Percentiles rank a stretch among this genome's conserved stretches.
These are phyloP conservation scores for Lachnellula cervina DNA, from an alignment of 2,329 filamentous ascomycete species.

Conservation along the genomic window DNA sequence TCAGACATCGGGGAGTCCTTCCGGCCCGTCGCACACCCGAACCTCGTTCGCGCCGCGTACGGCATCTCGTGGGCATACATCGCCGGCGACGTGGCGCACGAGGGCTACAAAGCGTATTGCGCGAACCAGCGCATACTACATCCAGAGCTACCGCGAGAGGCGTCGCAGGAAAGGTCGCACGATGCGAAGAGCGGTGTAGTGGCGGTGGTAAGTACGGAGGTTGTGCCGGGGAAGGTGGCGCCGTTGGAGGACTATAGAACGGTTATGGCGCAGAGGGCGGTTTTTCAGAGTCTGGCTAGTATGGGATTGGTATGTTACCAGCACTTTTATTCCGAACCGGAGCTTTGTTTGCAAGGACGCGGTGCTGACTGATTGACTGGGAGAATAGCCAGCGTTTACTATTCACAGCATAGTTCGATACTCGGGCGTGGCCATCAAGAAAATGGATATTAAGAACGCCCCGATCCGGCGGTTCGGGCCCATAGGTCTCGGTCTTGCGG, in stretches of 20 bases:
- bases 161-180: slow-evolving; percentile 28
- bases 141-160: slow-evolving; percentile 51
- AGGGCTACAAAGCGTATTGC: slow-evolving; percentile 92
- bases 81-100: slow-evolving; percentile 81
- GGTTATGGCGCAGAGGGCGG: slow-evolving; percentile 83
- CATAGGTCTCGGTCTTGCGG: slow-evolving; percentile 73
- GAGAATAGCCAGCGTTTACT: slow-evolving; percentile 19
- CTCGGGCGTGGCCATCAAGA: slow-evolving; percentile 77
- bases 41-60: slow-evolving; percentile 76
- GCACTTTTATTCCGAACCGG: slow-evolving; percentile 47
- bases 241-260: slow-evolving; percentile 85
- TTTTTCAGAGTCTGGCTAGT: slow-evolving; percentile 85
- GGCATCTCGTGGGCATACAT: slow-evolving; percentile 91
- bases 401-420: slow-evolving; percentile 73
- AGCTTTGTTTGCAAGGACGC: slow-evolving; percentile 11
- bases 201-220: slow-evolving; percentile 5
- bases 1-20: slow-evolving; percentile 96
- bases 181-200: slow-evolving; percentile 24
- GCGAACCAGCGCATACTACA: slow-evolving; percentile 74
- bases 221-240: slow-evolving; percentile 46
- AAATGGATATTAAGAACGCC: slow-evolving; percentile 61
- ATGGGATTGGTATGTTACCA: slow-evolving; percentile 82
- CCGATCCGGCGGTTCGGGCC: slow-evolving; percentile 79
- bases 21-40: slow-evolving; percentile 83
- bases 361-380: not conserved